Evolutionary conservation across 768 basidiomycete genomes (phyloP), one percentile per base, ranked within the genome.

Genomic region (Macrolepiota albuminosa): DNA sequence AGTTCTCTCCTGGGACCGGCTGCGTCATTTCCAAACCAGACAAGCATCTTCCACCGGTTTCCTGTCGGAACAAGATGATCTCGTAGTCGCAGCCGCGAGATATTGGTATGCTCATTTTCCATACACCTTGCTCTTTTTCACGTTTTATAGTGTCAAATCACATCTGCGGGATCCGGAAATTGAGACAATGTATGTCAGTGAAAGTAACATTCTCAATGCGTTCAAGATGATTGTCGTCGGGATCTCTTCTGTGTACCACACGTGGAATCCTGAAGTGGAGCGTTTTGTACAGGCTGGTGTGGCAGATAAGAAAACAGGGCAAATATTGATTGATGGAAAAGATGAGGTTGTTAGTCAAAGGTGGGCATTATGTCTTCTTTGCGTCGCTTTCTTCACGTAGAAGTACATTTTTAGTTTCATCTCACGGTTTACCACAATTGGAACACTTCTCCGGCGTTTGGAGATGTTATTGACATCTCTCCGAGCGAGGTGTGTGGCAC

Each of bases 371-470:
- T 5, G 47, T 14, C 6, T 39, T 24, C 24, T 37, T 33, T 26
- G 34, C 31, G 49, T 42, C 21, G 33, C 47, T 10, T 54, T 37
- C 7, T 47, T 13, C 47, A 24, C 31, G 16, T 42, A 26, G 52
- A n/a, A 34, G 46, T 29, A 45, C 16, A 21, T 48, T 52, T 29
- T 2, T 46, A 91, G 89, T 69, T 68, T 88, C 6, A 70, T 85
- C 26, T 71, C 75, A 40, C 80, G 86, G 6, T 93, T 93, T 70
- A 61, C 90, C 34, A 78, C 75, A 7, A 85, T 93, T 51, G 91
- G 91, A 7, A 84, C 84, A 0, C 69, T 86, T 3, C 68, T 89
- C 42, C 83, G 90, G 48, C 81, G 91, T 24, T 67, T 93, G 7
- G 90, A 93, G 54, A 70, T 72, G 3, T 68, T 89, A 4, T 63